These are phyloP conservation scores for Daldinia grandis DNA, from an alignment of 495 filamentous ascomycete species.

Conservation along the genomic window DNA sequence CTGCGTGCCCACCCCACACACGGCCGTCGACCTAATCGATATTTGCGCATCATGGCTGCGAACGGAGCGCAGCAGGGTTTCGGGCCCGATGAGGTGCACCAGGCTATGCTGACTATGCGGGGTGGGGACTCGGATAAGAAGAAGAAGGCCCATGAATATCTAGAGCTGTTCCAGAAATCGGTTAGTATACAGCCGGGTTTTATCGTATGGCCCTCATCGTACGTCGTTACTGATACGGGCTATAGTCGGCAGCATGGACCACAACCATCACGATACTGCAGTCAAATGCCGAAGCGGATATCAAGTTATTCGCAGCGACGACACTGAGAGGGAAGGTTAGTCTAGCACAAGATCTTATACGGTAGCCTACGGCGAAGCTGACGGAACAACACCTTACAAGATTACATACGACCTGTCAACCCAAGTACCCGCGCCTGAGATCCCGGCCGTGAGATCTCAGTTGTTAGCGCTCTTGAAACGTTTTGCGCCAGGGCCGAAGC, in stretches of 20 bases:
- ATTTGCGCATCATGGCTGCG: constrained; percentile 68
- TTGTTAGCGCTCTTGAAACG: constrained; percentile 78
- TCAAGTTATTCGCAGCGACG: constrained; percentile 94
- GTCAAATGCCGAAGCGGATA: constrained; percentile 76
- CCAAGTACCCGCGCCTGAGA: constrained; percentile 80
- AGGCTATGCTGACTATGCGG: constrained; percentile 90
- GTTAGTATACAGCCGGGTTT: constrained; percentile 64
- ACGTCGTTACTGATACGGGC: constrained; percentile 13
- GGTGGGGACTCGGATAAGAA: constrained; percentile 85
- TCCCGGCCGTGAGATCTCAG: constrained; percentile 80
- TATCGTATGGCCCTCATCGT: background rate
- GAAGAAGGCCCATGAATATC: constrained; percentile 84
- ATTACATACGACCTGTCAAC: constrained; percentile 60
- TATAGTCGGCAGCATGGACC: constrained; percentile 83
- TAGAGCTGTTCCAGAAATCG: constrained; percentile 98
- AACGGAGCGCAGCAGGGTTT: constrained; percentile 74
- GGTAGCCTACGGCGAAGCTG: constrained; percentile 25
- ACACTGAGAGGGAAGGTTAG: constrained; percentile 96
- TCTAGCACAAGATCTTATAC: constrained; percentile 8
- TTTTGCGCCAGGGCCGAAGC: constrained; percentile 84
- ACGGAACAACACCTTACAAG: constrained; percentile 41
- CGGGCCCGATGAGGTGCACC: constrained; percentile 74
- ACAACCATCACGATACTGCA: constrained; percentile 86
- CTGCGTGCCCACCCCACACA: constrained; percentile 48
- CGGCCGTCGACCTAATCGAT: constrained; percentile 33